phyloP scores from a whole-genome alignment of 2,329 filamentous ascomycete species.

The Ascomycota sp. region DNA sequence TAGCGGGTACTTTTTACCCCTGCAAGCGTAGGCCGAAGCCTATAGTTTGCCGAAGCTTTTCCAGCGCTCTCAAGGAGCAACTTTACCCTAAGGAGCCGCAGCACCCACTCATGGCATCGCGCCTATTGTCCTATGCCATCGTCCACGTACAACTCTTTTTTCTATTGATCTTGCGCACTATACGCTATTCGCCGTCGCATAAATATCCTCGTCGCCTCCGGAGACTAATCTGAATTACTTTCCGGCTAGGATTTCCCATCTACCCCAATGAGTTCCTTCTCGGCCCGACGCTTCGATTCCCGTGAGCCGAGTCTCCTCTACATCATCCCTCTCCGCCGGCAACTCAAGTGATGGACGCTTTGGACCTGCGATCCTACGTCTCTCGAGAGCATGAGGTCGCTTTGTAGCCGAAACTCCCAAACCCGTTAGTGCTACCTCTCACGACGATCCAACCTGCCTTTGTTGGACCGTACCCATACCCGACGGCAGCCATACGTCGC shows the following conservation, averaged over 20 bases:
- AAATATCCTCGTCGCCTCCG: neutral
- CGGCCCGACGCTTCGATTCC: slow-evolving; percentile 13
- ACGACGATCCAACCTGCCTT: neutral
- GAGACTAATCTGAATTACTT: neutral
- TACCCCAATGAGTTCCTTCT: slow-evolving; percentile 15
- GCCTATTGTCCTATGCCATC: slow-evolving; percentile 3
- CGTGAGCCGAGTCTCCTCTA: slow-evolving; percentile 14
- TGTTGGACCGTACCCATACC: no score
- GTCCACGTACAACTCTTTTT: slow-evolving; percentile 2
- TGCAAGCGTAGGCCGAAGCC: neutral
- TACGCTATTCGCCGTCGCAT: neutral
- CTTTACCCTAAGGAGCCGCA: slow-evolving; percentile 6
- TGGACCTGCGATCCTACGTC: slow-evolving; percentile 8
- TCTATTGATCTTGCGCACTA: neutral
- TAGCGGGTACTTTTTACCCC: neutral
- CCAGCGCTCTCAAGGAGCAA: slow-evolving; percentile 2
- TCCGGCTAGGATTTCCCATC: slow-evolving; percentile 5
- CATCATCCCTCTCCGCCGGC: slow-evolving; percentile 7
- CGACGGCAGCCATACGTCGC: neutral
- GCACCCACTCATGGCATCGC: neutral
- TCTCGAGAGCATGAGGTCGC: slow-evolving; percentile 14
- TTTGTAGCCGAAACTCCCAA: slow-evolving; percentile 6
- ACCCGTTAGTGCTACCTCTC: neutral
- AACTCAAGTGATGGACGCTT: slow-evolving; percentile 14
- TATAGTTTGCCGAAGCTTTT: slow-evolving; percentile 4